These are phyloP conservation scores for Aspergillus aculeatus DNA, from an alignment of 2,329 filamentous ascomycete species.

Conservation along the genomic window DNA sequence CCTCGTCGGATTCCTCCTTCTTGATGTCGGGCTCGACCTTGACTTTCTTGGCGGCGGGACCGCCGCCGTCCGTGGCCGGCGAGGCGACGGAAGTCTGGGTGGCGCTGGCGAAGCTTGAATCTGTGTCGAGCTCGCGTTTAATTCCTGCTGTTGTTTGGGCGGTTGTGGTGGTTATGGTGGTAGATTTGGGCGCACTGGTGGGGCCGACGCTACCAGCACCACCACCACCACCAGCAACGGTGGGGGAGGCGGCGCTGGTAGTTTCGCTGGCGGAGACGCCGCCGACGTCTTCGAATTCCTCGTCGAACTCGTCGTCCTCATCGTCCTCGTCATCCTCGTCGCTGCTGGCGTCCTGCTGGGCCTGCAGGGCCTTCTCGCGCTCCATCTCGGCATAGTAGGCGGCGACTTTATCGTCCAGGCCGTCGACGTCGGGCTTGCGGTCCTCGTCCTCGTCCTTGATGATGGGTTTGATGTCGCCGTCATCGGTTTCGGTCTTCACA, in stretches of 20 bases:
- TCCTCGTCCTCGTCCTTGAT: slow-evolving; percentile 45
- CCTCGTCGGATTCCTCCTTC: slow-evolving; percentile 44
- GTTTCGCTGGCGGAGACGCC: slow-evolving; percentile 39
- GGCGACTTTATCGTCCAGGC: slow-evolving; percentile 47
- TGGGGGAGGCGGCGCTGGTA: slow-evolving; percentile 36
- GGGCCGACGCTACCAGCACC: slow-evolving; percentile 25
- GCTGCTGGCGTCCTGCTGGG: slow-evolving; percentile 42
- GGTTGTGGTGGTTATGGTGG: slow-evolving; percentile 15
- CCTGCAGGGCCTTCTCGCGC: slow-evolving; percentile 43
- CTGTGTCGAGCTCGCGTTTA: slow-evolving; percentile 41
- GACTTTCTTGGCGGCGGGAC: slow-evolving; percentile 44
- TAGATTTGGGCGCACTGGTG: slow-evolving; percentile 25
- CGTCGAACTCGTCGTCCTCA: slow-evolving; percentile 41
- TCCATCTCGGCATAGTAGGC: slow-evolving; percentile 50
- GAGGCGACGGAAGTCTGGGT: slow-evolving; percentile 40
- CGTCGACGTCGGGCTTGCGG: slow-evolving; percentile 42
- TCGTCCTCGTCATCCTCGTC: slow-evolving; percentile 36
- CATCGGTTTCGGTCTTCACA: slow-evolving; percentile 30
- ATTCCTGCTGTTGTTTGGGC: slow-evolving; percentile 24
- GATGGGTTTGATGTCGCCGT: slow-evolving; percentile 37
- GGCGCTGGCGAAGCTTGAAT: slow-evolving; percentile 37
- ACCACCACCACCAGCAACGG: slow-evolving; percentile 17
- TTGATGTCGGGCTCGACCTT: slow-evolving; percentile 41
- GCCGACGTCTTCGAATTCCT: slow-evolving; percentile 47
- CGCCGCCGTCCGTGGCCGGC: slow-evolving; percentile 40